Evolutionary conservation across 108 stramenopile genomes (phyloP).

Genomic region (Conticribra weissflogii): DNA sequence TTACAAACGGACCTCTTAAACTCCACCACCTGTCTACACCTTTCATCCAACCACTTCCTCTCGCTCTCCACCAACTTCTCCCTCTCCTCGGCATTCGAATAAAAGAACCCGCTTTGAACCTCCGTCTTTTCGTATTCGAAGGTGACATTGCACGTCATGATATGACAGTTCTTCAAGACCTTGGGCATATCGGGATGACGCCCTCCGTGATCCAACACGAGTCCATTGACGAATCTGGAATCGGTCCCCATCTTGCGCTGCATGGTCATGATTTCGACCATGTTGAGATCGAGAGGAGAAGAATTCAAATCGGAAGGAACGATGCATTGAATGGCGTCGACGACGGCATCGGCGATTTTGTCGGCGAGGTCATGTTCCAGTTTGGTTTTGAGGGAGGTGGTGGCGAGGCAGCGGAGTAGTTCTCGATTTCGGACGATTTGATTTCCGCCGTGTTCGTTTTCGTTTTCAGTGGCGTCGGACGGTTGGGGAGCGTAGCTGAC

Average conservation of each 20-base stretch:
- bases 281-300: constrained; percentile 92
- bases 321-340: constrained; percentile 92
- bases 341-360: constrained; percentile 84
- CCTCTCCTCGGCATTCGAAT: constrained; percentile 94
- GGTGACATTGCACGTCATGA: constrained; percentile 98
- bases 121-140: constrained; percentile 99
- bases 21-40: constrained; percentile 93
- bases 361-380: constrained; percentile 88
- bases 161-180: constrained; percentile 88
- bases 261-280: constrained; percentile 99
- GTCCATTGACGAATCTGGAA: constrained; percentile 90
- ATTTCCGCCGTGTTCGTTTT: constrained; percentile 23
- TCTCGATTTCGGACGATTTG: constrained; percentile 82
- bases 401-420: constrained; percentile 83
- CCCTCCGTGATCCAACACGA: constrained; percentile 99
- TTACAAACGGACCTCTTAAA: constrained; percentile 95
- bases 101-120: constrained; percentile 94
- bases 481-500: constrained; percentile 41
- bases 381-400: constrained; percentile 95
- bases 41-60: constrained; percentile 97
- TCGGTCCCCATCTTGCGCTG: constrained; percentile 80
- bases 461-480: no score
- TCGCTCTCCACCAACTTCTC: constrained; percentile 98
- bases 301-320: constrained; percentile 31
- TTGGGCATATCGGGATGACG: constrained; percentile 99